phyloP scores from a whole-genome alignment of 148 eudicot species.

The Vaccinium corymbosum region DNA sequence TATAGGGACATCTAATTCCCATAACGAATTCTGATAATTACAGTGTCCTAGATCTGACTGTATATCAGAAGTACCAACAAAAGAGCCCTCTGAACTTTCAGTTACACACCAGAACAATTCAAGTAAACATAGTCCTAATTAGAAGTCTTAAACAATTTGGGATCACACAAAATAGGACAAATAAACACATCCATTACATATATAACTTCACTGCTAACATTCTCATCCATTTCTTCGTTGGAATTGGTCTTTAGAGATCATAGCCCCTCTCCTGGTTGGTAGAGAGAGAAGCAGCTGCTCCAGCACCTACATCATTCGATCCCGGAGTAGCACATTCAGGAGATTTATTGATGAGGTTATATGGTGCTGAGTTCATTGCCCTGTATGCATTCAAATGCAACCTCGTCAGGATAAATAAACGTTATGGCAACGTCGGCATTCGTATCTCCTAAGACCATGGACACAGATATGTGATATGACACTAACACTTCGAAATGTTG shows the following conservation, averaged over 20 bases:
- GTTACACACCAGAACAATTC: background rate
- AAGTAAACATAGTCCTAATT: background rate
- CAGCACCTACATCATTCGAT: conserved; percentile 17
- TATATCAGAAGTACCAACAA: background rate
- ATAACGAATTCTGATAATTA: background rate
- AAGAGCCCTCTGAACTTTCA: background rate
- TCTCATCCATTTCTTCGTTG: background rate
- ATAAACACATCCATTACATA: background rate
- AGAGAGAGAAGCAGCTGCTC: conserved; percentile 6
- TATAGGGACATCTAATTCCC: background rate
- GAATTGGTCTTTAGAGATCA: background rate
- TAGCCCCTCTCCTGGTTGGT: conserved; percentile 17
- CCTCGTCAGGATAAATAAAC: background rate
- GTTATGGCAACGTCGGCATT: background rate
- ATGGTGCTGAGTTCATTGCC: conserved; percentile 44
- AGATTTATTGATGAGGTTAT: conserved; percentile 30
- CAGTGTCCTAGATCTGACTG: background rate
- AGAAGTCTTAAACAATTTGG: background rate
- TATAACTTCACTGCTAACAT: background rate
- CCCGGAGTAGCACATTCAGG: conserved; percentile 18
- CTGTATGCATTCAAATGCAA: conserved; percentile 13
- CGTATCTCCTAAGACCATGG: background rate
- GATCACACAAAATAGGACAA: background rate
- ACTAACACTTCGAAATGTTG: too few species aligned
- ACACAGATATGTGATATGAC: background rate